phyloP scores from a whole-genome alignment of 352 stramenopile genomes.

The Blastocystis sp. region DNA sequence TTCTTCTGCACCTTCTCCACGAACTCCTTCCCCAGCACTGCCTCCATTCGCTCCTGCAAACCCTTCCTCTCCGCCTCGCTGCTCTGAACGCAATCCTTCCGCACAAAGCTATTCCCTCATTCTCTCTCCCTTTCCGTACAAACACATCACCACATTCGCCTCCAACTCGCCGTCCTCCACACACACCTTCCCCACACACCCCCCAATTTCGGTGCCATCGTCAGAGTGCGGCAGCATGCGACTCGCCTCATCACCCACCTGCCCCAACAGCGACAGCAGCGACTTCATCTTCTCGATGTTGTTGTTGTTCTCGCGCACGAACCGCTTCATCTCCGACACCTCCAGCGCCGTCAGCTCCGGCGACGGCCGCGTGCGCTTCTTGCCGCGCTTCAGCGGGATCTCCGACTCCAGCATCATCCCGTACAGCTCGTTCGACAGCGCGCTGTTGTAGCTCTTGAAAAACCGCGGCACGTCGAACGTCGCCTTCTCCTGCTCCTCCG shows the following conservation, averaged over 20 bases:
- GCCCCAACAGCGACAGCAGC: background rate
- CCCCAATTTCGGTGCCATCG: background rate
- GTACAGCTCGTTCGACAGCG: background rate
- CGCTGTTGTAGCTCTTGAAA: conserved; percentile 5
- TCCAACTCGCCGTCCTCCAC: background rate
- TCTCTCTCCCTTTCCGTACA: background rate
- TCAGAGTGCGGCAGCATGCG: background rate
- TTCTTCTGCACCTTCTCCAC: background rate
- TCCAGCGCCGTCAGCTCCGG: conserved; percentile 7
- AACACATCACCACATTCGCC: background rate
- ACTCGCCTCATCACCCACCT: background rate
- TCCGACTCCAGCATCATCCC: background rate
- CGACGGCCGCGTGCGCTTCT: background rate
- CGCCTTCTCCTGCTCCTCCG: background rate
- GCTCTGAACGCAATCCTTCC: background rate
- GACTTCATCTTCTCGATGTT: background rate
- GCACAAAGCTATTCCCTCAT: background rate
- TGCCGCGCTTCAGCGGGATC: background rate
- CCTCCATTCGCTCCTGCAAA: background rate
- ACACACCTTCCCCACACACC: background rate
- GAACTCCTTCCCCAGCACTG: background rate
- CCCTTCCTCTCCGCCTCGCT: background rate
- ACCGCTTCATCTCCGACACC: background rate
- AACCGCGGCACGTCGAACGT: background rate
- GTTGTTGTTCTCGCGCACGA: conserved; percentile 14